A percentile compares a stretch with the other conserved stretches of the same genome.
Evolutionary conservation across 257 asterid genomes (phyloP).

Genomic region (Salvia miltiorrhiza): DNA sequence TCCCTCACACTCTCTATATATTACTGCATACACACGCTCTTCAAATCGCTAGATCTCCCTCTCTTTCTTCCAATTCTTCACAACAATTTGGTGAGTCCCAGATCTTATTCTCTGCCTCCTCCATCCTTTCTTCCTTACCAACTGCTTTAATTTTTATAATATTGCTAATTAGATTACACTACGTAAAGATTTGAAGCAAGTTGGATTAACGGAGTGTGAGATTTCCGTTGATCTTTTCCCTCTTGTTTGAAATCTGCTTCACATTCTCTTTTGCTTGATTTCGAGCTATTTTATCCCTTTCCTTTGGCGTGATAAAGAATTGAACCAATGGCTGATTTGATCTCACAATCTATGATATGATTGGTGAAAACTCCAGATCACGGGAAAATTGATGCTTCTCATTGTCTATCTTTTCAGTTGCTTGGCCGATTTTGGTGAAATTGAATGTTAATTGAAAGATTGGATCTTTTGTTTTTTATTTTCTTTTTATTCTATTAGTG

Average conservation of each 20-base stretch:
- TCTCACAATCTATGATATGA: slow-evolving; percentile 17
- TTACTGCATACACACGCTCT: neutral
- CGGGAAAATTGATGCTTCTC: slow-evolving; percentile 2
- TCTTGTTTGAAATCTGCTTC: neutral
- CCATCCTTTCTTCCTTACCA: neutral
- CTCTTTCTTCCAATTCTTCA: slow-evolving; percentile 21
- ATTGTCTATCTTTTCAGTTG: neutral
- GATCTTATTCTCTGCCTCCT: slow-evolving; percentile 18
- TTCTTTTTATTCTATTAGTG: slow-evolving; percentile 3
- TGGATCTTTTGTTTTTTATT: slow-evolving; percentile 9
- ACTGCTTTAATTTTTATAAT: neutral
- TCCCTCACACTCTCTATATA: slow-evolving; percentile 23
- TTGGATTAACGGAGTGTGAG: neutral
- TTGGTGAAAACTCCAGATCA: slow-evolving; percentile 18
- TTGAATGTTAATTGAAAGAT: neutral
- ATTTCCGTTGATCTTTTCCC: neutral
- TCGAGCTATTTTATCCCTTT: neutral
- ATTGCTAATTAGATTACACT: neutral
- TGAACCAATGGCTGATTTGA: slow-evolving; percentile 16
- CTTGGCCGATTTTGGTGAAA: slow-evolving; percentile 19
- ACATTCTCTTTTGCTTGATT: slow-evolving; percentile 11
- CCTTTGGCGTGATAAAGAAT: neutral
- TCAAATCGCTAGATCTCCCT: slow-evolving; percentile 31
- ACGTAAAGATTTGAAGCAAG: neutral
- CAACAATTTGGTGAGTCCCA: slow-evolving; percentile 25